These are phyloP conservation scores for Ulvella scutata DNA, from an alignment of 139 green algal species.

Conservation along the genomic window DNA sequence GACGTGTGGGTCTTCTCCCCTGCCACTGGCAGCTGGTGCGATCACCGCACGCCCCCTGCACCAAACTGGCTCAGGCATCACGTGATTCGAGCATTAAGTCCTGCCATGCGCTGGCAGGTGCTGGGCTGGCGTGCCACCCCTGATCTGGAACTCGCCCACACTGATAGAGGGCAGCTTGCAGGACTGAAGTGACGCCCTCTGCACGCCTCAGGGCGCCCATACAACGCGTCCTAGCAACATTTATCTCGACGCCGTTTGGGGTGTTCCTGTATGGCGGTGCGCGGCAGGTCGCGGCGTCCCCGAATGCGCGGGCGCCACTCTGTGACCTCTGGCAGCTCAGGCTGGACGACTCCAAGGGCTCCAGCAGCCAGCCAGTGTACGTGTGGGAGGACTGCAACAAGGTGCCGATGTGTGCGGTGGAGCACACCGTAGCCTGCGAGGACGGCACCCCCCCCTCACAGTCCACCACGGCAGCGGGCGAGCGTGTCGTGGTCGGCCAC, in stretches of 20 bases:
- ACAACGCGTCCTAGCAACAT: neutral
- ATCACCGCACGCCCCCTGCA: neutral
- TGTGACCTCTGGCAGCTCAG: neutral
- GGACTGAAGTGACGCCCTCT: neutral
- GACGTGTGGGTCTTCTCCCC: neutral
- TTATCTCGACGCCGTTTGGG: neutral
- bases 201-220: neutral
- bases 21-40: neutral
- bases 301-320: neutral
- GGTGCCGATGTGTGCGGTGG: neutral
- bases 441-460: neutral
- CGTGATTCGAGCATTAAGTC: neutral
- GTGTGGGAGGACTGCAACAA: slow-evolving; percentile 1
- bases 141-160: too few species aligned
- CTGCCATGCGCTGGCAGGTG: neutral
- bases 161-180: too few species aligned
- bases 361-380: neutral
- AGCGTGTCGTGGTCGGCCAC: neutral
- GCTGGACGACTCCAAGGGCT: neutral
- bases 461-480: neutral
- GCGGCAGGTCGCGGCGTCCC: neutral
- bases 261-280: neutral
- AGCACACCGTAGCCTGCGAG: neutral
- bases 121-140: too few species aligned
- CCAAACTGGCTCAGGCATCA: neutral